Evolutionary conservation across 2,329 filamentous ascomycete species (phyloP), one percentile per base, ranked within the genome.

Genomic region (Nakataea oryzae): DNA sequence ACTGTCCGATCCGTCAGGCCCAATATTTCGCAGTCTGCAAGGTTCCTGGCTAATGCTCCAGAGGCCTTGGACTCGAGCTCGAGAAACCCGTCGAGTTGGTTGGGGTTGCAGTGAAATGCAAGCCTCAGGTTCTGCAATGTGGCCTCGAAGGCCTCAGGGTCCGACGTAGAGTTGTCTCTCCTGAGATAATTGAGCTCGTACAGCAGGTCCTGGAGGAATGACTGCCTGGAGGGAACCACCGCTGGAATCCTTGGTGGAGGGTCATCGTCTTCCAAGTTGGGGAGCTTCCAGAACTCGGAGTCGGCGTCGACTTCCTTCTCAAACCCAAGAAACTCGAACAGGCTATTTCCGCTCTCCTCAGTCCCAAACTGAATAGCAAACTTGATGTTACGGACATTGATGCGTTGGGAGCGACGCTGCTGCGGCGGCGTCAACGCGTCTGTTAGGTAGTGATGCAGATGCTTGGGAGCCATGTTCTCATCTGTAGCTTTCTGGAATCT

Each of bases 321-420:
- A 57, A 84, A 85, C 13, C 79, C 81, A 5, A 86, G 71, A 14
- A 75, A 74, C 17, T 71, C 72, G 66, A 85, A 81, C 14, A 85
- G 74, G 27, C 71, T 68, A 57, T 79, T 77, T 60, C 80, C 81
- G 4, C 79, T 76, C 5, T 74, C 74, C 1, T 65, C 67, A 63
- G 65, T 64, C 0, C 81, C 80, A 62, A 85, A 84, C 8, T 82
- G 74, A 2, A 84, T 78, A 29, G 73, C 72, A 62, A 85, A 85
- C 17, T 79, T 77, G 68, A 84, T 85, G 66, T 86, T 86, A 1
- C 82, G 73, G 61, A 80, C 80, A 2, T 81, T 81, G 47, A 86
- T 83, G 59, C 29, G 32, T 73, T 79, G 57, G 63, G 62, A 14
- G 62, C 63, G 12, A 47, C 58, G 60, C 11, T 57, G 56, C n/a